Conservation (phyloP, 129 eudicot genomes). For the Lonicera japonica region DNA sequence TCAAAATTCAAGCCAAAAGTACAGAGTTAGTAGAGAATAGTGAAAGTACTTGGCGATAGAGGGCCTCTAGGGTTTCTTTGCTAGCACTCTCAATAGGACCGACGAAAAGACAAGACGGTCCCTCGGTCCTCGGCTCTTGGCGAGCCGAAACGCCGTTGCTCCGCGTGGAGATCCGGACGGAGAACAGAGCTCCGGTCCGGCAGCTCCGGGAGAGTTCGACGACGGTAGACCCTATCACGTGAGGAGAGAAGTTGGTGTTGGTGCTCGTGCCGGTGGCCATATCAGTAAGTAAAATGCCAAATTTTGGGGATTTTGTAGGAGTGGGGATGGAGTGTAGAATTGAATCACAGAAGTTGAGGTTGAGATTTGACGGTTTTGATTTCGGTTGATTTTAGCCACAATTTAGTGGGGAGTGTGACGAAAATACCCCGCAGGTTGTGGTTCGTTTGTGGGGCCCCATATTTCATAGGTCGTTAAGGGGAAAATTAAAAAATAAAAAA, state of each 20-base stretch:
- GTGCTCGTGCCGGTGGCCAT: constrained; percentile 60
- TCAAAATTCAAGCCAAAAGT: too few relatives aligned
- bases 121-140: constrained; percentile 38
- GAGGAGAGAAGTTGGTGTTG: constrained; percentile 25
- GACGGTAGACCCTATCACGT: constrained; percentile 39
- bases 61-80: constrained; percentile 92
- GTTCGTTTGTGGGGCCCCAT: too few relatives aligned
- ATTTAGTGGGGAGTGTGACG: neutral
- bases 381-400: neutral
- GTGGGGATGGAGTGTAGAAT: too few relatives aligned
- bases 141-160: constrained; percentile 31
- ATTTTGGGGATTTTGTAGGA: neutral
- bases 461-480: too few relatives aligned
- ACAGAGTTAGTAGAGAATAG: neutral
- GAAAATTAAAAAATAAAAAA: too few relatives aligned
- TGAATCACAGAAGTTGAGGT: neutral
- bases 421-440: neutral
- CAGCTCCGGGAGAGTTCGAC: constrained; percentile 42
- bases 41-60: constrained; percentile 64
- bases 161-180: constrained; percentile 36
- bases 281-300: neutral
- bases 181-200: constrained; percentile 38
- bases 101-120: constrained; percentile 85
- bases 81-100: constrained; percentile 78
- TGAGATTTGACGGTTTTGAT: too few relatives aligned